phyloP scores from a whole-genome alignment of 2,329 filamentous ascomycete genomes.

The Cladosporium colombiae region DNA sequence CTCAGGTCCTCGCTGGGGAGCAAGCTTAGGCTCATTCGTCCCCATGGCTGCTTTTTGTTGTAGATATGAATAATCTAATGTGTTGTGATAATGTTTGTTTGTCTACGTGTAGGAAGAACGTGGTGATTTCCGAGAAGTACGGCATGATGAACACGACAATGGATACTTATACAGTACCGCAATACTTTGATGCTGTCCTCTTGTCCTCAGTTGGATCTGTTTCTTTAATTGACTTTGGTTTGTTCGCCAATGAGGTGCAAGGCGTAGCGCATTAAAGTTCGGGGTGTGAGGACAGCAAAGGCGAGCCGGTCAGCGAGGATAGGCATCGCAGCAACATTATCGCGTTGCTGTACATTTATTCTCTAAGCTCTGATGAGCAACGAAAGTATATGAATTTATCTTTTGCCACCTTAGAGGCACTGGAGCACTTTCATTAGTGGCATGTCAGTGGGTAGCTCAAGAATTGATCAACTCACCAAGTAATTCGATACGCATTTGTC shows the following conservation, averaged over 20 bases:
- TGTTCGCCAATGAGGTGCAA: neutral
- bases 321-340: neutral
- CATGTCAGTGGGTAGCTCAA: no score
- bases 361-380: no score
- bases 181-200: neutral
- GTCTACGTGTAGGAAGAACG: neutral
- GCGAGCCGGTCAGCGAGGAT: neutral
- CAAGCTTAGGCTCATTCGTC: neutral
- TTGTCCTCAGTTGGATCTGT: neutral
- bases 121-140: neutral
- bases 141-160: neutral
- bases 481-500: no score
- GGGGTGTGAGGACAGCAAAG: neutral
- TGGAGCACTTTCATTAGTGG: no score
- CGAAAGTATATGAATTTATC: no score
- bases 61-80: neutral
- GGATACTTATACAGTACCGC: neutral
- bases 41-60: neutral
- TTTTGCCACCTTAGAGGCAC: no score
- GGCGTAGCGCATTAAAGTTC: neutral
- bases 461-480: no score
- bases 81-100: neutral
- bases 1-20: neutral
- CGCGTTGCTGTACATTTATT: no score
- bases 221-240: neutral